Conservation (phyloP, 805 yeast species). For the Kluyveromyces nonfermentans region DNA sequence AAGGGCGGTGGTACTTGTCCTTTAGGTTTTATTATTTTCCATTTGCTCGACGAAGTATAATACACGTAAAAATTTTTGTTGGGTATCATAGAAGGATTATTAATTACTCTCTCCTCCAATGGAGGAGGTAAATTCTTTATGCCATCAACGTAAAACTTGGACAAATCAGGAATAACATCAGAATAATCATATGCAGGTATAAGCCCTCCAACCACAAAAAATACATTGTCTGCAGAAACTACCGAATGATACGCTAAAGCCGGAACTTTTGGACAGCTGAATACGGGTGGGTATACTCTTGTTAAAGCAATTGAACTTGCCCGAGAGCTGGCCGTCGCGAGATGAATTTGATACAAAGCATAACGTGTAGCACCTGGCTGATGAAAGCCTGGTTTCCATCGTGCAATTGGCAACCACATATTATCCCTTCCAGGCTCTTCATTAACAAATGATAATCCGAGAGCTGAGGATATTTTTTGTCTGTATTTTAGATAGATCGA, state of each 20-base stretch:
- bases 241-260: constrained; percentile 37
- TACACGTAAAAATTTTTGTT: constrained; percentile 31
- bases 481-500: constrained; percentile 1
- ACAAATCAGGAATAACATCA: constrained; percentile 26
- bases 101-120: constrained; percentile 32
- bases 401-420: constrained; percentile 24
- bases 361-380: neutral
- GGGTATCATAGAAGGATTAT: constrained; percentile 34
- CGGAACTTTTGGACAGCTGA: constrained; percentile 35
- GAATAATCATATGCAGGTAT: constrained; percentile 20
- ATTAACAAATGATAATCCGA: neutral
- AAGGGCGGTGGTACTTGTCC: constrained; percentile 47
- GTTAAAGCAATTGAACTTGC: constrained; percentile 16
- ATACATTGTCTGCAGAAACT: constrained; percentile 30
- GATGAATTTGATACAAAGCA: neutral
- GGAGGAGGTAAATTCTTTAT: constrained; percentile 38
- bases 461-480: neutral
- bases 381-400: neutral
- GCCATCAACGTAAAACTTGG: constrained; percentile 32
- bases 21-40: constrained; percentile 25
- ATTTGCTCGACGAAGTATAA: constrained; percentile 33
- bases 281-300: constrained; percentile 20
- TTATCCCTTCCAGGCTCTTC: constrained; percentile 5
- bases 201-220: constrained; percentile 40
- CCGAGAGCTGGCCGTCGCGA: neutral